phyloP scores from a whole-genome alignment of 2,329 filamentous ascomycete genomes.

The Colletotrichum tropicicola region DNA sequence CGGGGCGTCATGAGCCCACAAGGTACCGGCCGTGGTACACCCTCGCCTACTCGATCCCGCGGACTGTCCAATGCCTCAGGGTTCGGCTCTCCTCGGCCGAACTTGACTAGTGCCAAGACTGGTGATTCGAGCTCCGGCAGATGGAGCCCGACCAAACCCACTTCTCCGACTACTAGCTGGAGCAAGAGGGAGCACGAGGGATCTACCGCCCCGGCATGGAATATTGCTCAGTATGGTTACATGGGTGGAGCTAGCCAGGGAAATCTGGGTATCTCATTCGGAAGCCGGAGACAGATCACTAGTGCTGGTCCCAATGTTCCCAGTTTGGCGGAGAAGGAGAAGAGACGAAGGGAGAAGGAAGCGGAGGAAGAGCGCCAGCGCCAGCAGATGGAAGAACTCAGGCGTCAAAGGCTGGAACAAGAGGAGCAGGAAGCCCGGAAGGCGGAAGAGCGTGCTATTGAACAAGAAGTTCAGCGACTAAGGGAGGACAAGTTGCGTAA shows the following conservation, averaged over 20 bases:
- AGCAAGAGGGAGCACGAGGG: slow-evolving; percentile 85
- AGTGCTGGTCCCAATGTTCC: slow-evolving; percentile 82
- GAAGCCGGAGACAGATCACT: slow-evolving; percentile 91
- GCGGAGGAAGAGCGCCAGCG: slow-evolving; percentile 69
- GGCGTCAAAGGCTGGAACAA: slow-evolving; percentile 55
- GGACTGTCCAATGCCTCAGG: slow-evolving; percentile 62
- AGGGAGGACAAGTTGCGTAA: slow-evolving; percentile 69
- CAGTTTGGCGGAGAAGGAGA: slow-evolving; percentile 85
- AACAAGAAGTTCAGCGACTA: slow-evolving; percentile 69
- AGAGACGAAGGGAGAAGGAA: slow-evolving; percentile 63
- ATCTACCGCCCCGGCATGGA: slow-evolving; percentile 90
- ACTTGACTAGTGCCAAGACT: slow-evolving; percentile 57
- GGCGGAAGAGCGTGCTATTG: too few species aligned
- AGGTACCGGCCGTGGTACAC: slow-evolving; percentile 59
- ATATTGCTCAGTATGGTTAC: slow-evolving; percentile 97
- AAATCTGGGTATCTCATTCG: slow-evolving; percentile 93
- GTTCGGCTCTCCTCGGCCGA: slow-evolving; percentile 50
- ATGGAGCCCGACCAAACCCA: slow-evolving; percentile 71
- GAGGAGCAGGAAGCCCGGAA: slow-evolving; percentile 70
- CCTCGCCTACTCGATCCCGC: slow-evolving; percentile 59
- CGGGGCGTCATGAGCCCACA: slow-evolving; percentile 71
- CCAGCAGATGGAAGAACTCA: slow-evolving; percentile 61
- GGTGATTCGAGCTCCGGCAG: slow-evolving; percentile 64
- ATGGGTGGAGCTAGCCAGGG: slow-evolving; percentile 98
- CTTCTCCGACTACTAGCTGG: slow-evolving; percentile 81